Evolutionary conservation across 139 green algal genomes (phyloP).

Genomic region (Chlamydomonas sp.): DNA sequence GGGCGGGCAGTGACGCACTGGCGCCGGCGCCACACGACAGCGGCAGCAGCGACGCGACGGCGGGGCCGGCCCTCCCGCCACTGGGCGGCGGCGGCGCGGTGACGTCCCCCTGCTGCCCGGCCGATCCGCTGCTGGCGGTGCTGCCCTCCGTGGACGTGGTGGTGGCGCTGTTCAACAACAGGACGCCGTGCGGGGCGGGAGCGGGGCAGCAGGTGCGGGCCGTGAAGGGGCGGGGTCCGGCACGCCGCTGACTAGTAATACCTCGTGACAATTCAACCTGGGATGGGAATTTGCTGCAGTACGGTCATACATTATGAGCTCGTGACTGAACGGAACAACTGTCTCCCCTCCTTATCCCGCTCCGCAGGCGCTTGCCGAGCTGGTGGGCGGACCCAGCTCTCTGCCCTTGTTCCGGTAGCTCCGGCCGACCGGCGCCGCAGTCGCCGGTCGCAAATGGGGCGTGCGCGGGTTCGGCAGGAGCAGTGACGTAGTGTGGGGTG

Average conservation of each 20-base stretch:
- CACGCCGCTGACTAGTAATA: not conserved
- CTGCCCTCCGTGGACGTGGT: conserved; percentile 30
- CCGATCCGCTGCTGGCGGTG: conserved; percentile 1
- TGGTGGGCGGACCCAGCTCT: not conserved
- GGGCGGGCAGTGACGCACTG: not conserved
- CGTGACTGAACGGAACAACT: not conserved
- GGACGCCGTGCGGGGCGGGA: not conserved
- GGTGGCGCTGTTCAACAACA: not conserved
- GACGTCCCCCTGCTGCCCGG: not conserved
- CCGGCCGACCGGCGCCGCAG: too few relatives aligned
- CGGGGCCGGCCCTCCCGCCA: not conserved
- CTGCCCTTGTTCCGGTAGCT: conserved; percentile 18
- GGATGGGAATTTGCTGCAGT: not conserved
- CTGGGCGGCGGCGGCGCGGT: not conserved
- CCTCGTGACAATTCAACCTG: not conserved
- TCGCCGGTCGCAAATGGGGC: too few relatives aligned
- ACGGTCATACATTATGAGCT: not conserved
- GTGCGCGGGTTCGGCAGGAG: too few relatives aligned
- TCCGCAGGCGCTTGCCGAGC: conserved; percentile 13
- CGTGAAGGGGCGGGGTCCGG: not conserved
- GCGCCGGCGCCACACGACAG: not conserved
- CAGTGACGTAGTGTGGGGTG: too few relatives aligned
- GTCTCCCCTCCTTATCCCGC: not conserved
- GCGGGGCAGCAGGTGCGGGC: not conserved
- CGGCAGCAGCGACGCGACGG: not conserved